phyloP scores from a whole-genome alignment of 2,329 filamentous ascomycete species.

The Colletotrichum noveboracense region DNA sequence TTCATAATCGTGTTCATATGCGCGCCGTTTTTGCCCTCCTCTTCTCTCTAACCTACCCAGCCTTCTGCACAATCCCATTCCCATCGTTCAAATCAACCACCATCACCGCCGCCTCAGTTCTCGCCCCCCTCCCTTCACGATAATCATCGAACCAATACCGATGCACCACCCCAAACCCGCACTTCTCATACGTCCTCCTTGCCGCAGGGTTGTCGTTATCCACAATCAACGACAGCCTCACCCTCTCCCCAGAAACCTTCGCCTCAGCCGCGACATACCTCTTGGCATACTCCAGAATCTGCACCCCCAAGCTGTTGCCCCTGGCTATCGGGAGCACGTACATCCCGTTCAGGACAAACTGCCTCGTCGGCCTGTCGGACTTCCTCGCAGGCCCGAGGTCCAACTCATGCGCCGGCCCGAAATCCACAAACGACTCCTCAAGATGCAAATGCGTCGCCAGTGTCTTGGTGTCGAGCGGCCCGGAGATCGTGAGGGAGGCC shows the following conservation, averaged over 20 bases:
- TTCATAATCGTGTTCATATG: background rate
- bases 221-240: background rate
- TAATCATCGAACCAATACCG: slow-evolving; percentile 19
- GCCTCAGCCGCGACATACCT: background rate
- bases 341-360: slow-evolving; percentile 14
- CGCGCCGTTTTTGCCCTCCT: background rate
- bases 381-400: background rate
- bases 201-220: slow-evolving; percentile 10
- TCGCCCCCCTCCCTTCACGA: background rate
- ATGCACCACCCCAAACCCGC: background rate
- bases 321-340: slow-evolving; percentile 1
- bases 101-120: slow-evolving; percentile 18
- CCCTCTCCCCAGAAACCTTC: background rate
- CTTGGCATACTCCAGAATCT: background rate
- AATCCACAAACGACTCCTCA: background rate
- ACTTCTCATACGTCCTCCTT: background rate
- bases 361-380: background rate
- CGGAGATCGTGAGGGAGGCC: background rate
- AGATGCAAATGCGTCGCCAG: background rate
- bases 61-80: background rate
- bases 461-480: background rate
- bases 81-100: background rate
- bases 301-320: background rate
- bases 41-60: background rate
- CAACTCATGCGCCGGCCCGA: background rate